These are phyloP conservation scores for Fusarium irregulare DNA, from an alignment of 2,329 filamentous ascomycete species.

Conservation along the genomic window DNA sequence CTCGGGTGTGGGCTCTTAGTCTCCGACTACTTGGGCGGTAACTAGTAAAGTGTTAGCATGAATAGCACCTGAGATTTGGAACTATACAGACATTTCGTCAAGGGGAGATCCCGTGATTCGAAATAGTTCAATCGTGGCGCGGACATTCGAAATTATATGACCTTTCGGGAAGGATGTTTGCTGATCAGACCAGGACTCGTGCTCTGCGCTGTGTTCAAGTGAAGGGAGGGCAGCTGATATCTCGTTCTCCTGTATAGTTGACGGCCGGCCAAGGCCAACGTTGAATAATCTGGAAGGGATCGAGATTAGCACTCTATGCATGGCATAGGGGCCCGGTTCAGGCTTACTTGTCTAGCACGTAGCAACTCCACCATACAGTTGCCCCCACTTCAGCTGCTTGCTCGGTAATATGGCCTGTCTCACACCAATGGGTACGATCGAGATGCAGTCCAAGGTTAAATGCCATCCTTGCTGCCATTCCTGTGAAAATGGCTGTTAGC, in stretches of 20 bases:
- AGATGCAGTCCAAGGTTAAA: neutral
- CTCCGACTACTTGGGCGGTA: neutral
- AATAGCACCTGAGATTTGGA: neutral
- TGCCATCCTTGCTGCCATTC: neutral
- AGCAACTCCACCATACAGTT: conserved; percentile 1
- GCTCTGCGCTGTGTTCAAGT: neutral
- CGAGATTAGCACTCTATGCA: neutral
- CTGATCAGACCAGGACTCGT: neutral
- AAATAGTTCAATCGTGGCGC: neutral
- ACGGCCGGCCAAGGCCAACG: neutral
- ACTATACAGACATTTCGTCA: neutral
- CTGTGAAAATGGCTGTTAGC: neutral
- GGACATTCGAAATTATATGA: neutral
- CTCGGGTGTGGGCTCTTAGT: neutral
- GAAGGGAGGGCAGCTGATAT: neutral
- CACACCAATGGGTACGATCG: neutral
- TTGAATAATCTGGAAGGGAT: neutral
- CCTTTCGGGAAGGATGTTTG: neutral
- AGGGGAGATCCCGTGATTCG: neutral
- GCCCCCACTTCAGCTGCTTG: neutral
- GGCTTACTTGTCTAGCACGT: neutral
- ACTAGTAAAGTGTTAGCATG: neutral
- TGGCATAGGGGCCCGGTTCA: fast-evolving
- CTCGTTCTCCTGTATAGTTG: neutral
- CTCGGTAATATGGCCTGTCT: neutral